Evolutionary conservation across 768 basidiomycete genomes (phyloP), one percentile per base, ranked within the genome.

Genomic region (Lactifluus volemus): DNA sequence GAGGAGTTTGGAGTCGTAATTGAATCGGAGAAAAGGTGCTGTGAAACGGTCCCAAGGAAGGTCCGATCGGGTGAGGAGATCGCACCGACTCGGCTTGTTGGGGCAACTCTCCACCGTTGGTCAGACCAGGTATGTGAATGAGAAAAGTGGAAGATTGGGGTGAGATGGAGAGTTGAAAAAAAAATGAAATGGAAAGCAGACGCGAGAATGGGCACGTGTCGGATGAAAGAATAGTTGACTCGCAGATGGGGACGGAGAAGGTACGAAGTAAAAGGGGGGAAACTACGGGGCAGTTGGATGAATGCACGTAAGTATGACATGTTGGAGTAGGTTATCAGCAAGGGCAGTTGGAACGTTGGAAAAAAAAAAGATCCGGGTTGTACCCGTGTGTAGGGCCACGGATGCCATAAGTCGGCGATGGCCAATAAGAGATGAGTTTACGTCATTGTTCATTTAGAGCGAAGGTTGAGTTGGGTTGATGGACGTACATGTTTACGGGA

Each of bases 241-340:
- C 25, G 49, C 29, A 21, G 34, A 42, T 32, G 49, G 44, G 49
- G 47, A 45, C 5, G 42, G 34, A 34, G 32, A 19, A 45, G 58
- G 17, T 53, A 47, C 25, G 34, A 44, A 42, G 41, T 15, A 42
- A 42, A 39, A 42, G 41, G 41, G 38, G 38, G 41, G 17, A 17
- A 42, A 29, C n/a, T 15, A 19, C 9, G 47, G 15, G 7, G 49
- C 29, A 21, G 25, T 44, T 39, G 49, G 29, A 52, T 10, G 45
- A 44, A 25, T 38, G 60, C 50, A 61, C 50, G 51, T 57, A 61
- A 53, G 60, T 39, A 62, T 53, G 61, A 53, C 56, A 53, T 39
- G 51, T 30, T 47, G 50, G 29, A 21, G 34, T 50, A 55, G 49
- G 60, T 48, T 58, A 49, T 53, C 39, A 41, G 29, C 10, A 36